Conservation (phyloP, 1,284 basidiomycete species). For the Chalciporus sp. region DNA sequence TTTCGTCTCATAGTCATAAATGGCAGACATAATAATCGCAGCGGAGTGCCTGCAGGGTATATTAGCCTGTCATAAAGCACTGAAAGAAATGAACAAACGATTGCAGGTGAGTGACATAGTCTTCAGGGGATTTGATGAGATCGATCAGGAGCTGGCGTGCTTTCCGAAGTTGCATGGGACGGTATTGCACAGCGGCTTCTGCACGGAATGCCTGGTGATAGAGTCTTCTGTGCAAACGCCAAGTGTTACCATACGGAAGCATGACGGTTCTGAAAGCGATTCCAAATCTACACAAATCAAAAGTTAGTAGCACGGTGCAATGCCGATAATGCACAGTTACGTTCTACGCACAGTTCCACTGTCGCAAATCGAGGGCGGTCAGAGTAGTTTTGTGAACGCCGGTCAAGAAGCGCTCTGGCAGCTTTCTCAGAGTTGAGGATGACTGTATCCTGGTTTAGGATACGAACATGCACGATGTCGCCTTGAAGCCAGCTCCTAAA, state of each 20-base stretch:
- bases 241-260: slow-evolving; percentile 6
- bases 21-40: slow-evolving; percentile 12
- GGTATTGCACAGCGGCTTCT: slow-evolving; percentile 4
- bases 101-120: slow-evolving; percentile 7
- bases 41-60: not conserved
- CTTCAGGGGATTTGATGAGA: not conserved
- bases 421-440: slow-evolving; percentile 5
- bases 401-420: slow-evolving; percentile 6
- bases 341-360: not conserved
- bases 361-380: slow-evolving; percentile 7
- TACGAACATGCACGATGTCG: slow-evolving; percentile 2
- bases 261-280: slow-evolving; percentile 10
- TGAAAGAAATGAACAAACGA: not conserved
- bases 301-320: slow-evolving; percentile 21
- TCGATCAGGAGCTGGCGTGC: slow-evolving; percentile 4
- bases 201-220: slow-evolving; percentile 11
- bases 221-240: slow-evolving; percentile 9
- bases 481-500: not conserved
- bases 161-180: slow-evolving; percentile 8
- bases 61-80: too few relatives aligned
- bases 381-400: slow-evolving; percentile 6
- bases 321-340: slow-evolving; percentile 11
- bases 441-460: slow-evolving; percentile 5
- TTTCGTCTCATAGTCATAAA: slow-evolving; percentile 9
- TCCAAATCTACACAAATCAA: slow-evolving; percentile 4